phyloP scores from a whole-genome alignment of 2,329 filamentous ascomycete species.

The Graphium sp. region DNA sequence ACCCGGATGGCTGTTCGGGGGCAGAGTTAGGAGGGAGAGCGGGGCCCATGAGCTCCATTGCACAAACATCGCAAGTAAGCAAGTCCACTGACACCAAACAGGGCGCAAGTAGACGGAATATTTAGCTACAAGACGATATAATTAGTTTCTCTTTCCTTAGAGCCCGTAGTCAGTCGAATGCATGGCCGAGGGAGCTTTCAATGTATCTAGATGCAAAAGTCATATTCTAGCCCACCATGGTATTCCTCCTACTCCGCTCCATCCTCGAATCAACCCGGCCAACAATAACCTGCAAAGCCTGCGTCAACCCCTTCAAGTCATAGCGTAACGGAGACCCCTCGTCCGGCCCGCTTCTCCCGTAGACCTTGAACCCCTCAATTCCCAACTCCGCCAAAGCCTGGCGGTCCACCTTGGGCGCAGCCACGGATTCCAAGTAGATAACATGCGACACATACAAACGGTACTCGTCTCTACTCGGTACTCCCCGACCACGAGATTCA shows the following conservation, averaged over 20 bases:
- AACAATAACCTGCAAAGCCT: slow-evolving; percentile 63
- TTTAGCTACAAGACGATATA: no score
- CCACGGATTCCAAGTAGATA: slow-evolving; percentile 58
- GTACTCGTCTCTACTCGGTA: slow-evolving; percentile 28
- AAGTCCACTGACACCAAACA: no score
- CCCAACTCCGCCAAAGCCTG: slow-evolving; percentile 46
- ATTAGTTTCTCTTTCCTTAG: no score
- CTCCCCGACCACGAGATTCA: slow-evolving; percentile 39
- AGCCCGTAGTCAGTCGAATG: no score
- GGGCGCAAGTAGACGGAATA: no score
- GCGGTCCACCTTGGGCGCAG: slow-evolving; percentile 54
- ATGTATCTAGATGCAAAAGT: no score
- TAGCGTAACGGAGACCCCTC: slow-evolving; percentile 40
- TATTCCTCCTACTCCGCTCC: slow-evolving; percentile 26
- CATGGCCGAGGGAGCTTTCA: no score
- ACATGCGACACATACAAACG: slow-evolving; percentile 66
- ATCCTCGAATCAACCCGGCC: slow-evolving; percentile 29
- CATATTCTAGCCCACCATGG: slow-evolving; percentile 15
- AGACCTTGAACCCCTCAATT: slow-evolving; percentile 62
- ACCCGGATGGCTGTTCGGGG: no score
- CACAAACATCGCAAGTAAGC: no score
- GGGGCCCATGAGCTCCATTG: no score
- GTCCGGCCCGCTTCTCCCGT: slow-evolving; percentile 41
- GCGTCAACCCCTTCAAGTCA: slow-evolving; percentile 56
- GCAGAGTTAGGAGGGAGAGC: no score